phyloP scores from a whole-genome alignment of 139 green algal species.

The Chlamydomonas sp. region DNA sequence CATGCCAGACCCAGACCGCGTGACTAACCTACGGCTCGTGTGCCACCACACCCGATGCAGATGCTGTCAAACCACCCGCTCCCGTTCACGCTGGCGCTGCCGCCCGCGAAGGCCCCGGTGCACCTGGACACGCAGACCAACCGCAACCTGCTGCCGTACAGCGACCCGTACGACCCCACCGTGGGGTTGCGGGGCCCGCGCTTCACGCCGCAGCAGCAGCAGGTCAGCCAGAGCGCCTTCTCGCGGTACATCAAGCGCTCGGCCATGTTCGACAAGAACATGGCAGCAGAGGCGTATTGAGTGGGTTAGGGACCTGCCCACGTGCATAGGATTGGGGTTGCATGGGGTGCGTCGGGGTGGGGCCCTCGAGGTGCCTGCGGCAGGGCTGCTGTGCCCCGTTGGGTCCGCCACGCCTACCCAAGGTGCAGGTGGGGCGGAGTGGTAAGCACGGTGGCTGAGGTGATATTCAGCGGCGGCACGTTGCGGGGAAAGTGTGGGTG shows the following conservation, averaged over 20 bases:
- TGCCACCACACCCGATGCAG: background rate
- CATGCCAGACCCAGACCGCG: too few relatives aligned
- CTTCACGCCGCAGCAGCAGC: slow-evolving; percentile 30
- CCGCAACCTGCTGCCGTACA: slow-evolving; percentile 47
- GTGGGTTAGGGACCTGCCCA: background rate
- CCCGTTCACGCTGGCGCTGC: slow-evolving; percentile 21
- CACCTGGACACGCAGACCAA: slow-evolving; percentile 40
- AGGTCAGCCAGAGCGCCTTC: slow-evolving; percentile 15
- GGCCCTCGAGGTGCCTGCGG: background rate
- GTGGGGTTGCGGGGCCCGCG: slow-evolving; percentile 5
- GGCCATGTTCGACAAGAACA: slow-evolving; percentile 26
- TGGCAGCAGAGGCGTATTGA: slow-evolving; percentile 21
- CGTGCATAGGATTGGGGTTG: background rate
- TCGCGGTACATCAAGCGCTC: slow-evolving; percentile 13
- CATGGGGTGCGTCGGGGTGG: background rate
- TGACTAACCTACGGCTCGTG: background rate
- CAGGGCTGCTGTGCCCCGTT: too few relatives aligned
- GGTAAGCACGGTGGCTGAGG: too few relatives aligned
- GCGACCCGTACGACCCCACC: slow-evolving; percentile 42
- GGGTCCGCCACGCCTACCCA: too few relatives aligned
- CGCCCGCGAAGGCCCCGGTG: background rate
- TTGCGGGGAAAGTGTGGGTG: too few relatives aligned
- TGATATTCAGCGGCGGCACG: too few relatives aligned
- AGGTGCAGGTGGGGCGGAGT: too few relatives aligned
- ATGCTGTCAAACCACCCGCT: slow-evolving; percentile 41